Percentiles rank a stretch among this genome's conserved stretches.
phyloP scores from a whole-genome alignment of 106 monocot genomes.

The Posidonia australis region DNA sequence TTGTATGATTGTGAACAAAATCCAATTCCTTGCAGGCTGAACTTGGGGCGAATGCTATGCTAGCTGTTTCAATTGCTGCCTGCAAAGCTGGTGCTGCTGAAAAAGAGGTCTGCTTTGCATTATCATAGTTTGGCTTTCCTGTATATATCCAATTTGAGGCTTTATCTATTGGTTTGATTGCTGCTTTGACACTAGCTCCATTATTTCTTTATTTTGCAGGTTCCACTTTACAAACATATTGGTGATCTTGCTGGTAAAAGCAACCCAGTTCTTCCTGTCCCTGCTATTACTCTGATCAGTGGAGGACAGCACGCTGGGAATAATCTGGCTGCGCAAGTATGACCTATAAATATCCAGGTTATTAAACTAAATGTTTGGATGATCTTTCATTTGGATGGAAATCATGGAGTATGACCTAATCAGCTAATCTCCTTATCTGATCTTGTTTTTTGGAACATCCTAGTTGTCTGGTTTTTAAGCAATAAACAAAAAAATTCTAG shows the following conservation, averaged over 20 bases:
- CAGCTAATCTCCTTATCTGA: no score
- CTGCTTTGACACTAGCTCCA: background rate
- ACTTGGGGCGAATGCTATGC: slow-evolving; percentile 89
- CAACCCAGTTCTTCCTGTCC: slow-evolving; percentile 69
- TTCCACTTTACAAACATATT: slow-evolving; percentile 84
- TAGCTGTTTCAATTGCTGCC: slow-evolving; percentile 97
- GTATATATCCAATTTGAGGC: background rate
- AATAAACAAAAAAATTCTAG: no score
- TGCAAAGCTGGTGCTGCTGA: slow-evolving; percentile 99
- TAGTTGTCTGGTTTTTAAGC: no score
- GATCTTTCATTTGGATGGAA: background rate
- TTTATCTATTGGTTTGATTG: background rate
- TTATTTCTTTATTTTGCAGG: slow-evolving; percentile 30
- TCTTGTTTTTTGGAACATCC: background rate
- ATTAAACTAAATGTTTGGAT: slow-evolving; percentile 12
- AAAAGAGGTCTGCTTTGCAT: slow-evolving; percentile 47
- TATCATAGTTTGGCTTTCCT: slow-evolving; percentile 1
- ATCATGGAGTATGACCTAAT: no score
- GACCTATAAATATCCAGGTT: slow-evolving; percentile 37
- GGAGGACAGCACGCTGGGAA: slow-evolving; percentile 93
- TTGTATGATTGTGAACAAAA: no score
- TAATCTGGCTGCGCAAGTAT: slow-evolving; percentile 77
- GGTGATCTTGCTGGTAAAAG: slow-evolving; percentile 88
- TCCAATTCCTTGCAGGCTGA: slow-evolving; percentile 39
- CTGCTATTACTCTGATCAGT: slow-evolving; percentile 72